A percentile compares a stretch with the other conserved stretches of the same genome.
Evolutionary conservation across 2,329 filamentous ascomycete genomes (phyloP).

Genomic region (Pezicula carpinea): DNA sequence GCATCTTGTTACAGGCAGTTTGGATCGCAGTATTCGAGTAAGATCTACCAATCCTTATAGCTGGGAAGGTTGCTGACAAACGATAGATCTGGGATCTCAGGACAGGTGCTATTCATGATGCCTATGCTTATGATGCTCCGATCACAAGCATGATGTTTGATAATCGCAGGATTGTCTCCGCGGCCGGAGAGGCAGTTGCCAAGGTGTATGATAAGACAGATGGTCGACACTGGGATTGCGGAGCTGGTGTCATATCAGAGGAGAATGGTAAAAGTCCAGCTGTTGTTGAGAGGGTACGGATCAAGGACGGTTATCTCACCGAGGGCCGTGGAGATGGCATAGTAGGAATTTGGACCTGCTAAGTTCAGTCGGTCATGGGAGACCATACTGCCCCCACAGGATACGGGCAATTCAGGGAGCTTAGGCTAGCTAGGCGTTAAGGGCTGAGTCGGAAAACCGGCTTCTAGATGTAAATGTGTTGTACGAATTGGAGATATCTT

Average conservation of each 20-base stretch:
- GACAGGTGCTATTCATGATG: slow-evolving; percentile 91
- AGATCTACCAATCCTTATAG: slow-evolving; percentile 34
- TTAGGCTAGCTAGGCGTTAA: background rate
- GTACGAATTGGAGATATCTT: slow-evolving; percentile 14
- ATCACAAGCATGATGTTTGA: slow-evolving; percentile 99
- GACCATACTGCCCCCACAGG: too few relatives aligned
- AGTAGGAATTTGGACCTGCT: slow-evolving; percentile 87
- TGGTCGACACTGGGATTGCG: slow-evolving; percentile 93
- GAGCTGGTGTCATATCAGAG: slow-evolving; percentile 69
- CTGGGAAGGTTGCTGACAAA: slow-evolving; percentile 21
- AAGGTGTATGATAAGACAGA: slow-evolving; percentile 99
- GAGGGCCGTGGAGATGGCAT: slow-evolving; percentile 85
- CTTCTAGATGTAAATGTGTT: slow-evolving; percentile 13
- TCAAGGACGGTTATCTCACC: slow-evolving; percentile 90
- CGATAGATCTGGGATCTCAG: slow-evolving; percentile 96
- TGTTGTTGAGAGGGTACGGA: slow-evolving; percentile 77
- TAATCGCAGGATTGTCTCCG: slow-evolving; percentile 78
- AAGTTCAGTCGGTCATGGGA: slow-evolving; percentile 10
- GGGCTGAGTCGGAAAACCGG: slow-evolving; percentile 4
- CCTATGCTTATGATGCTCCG: slow-evolving; percentile 89
- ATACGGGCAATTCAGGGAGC: slow-evolving; percentile 1
- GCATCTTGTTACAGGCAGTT: slow-evolving; percentile 87
- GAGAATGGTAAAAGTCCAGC: slow-evolving; percentile 61
- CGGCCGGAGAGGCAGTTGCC: slow-evolving; percentile 86
- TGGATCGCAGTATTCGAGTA: slow-evolving; percentile 91